phyloP scores from a whole-genome alignment of 2,329 filamentous ascomycete genomes.

The Phoma sp. region DNA sequence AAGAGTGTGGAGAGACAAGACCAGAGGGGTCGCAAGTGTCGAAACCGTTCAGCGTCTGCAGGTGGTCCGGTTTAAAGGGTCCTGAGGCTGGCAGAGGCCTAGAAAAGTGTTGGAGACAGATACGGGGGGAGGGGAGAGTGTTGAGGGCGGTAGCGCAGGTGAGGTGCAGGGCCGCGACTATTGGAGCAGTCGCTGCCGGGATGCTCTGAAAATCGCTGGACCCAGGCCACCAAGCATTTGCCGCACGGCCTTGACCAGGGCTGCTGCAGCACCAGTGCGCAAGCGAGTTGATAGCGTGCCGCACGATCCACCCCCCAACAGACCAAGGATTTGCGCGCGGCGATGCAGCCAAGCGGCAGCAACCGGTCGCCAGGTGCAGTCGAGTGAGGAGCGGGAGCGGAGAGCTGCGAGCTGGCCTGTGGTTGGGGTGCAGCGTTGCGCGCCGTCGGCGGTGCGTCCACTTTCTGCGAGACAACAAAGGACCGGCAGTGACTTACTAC shows the following conservation, averaged over 20 bases:
- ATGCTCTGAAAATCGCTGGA: constrained; percentile 38
- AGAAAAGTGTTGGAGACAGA: constrained; percentile 34
- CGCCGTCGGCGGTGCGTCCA: constrained; percentile 13
- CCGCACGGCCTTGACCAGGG: constrained; percentile 22
- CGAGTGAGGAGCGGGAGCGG: constrained; percentile 20
- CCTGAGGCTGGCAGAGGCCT: constrained; percentile 45
- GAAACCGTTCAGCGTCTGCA: constrained; percentile 24
- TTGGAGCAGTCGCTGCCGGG: constrained; percentile 40
- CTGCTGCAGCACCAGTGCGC: constrained; percentile 35
- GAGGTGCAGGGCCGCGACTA: constrained; percentile 42
- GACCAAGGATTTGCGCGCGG: constrained; percentile 40
- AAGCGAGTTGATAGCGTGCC: constrained; percentile 37
- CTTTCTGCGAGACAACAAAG: constrained; percentile 16
- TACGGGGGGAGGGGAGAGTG: constrained; percentile 31
- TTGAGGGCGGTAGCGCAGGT: constrained; percentile 45
- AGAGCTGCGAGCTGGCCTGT: constrained; percentile 7
- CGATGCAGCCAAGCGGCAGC: constrained; percentile 38
- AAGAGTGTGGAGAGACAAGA: constrained; percentile 12
- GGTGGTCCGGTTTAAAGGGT: constrained; percentile 40
- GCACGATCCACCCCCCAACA: constrained; percentile 42
- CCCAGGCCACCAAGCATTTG: constrained; percentile 30
- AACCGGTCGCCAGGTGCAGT: constrained; percentile 30
- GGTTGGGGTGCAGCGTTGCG: constrained; percentile 5
- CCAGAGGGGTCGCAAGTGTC: constrained; percentile 20
- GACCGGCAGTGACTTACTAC: constrained; percentile 20